These are phyloP conservation scores for Clarireedia paspali DNA, from an alignment of 2,329 filamentous ascomycete species.

Conservation along the genomic window DNA sequence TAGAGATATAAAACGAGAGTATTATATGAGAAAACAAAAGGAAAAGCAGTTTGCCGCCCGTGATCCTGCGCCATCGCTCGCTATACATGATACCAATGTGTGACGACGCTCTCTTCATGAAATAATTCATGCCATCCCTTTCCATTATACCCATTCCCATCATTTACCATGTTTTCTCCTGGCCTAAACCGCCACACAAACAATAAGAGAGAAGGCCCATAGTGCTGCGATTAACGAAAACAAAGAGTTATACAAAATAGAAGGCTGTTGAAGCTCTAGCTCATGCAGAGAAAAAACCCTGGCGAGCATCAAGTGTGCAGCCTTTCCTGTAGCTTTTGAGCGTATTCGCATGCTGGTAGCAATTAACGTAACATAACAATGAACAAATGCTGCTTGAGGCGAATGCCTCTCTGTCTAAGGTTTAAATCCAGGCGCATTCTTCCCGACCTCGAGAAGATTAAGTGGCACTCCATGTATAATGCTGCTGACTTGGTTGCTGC, in stretches of 20 bases:
- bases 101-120: neutral
- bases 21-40: neutral
- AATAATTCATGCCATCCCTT: neutral
- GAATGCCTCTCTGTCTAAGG: neutral
- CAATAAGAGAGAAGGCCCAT: neutral
- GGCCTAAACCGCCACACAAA: neutral
- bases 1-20: neutral
- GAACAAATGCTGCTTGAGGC: too few species aligned
- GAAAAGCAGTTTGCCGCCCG: neutral
- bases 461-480: slow-evolving; percentile 25
- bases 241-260: neutral
- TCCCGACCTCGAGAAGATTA: slow-evolving; percentile 1
- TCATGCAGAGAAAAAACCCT: neutral
- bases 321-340: too few species aligned
- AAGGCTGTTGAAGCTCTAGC: neutral
- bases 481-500: slow-evolving; percentile 13
- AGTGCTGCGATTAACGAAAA: neutral
- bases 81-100: slow-evolving; percentile 1
- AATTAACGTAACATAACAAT: too few species aligned
- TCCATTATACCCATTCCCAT: neutral
- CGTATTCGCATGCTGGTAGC: too few species aligned
- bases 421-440: neutral
- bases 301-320: neutral
- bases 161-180: neutral
- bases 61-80: slow-evolving; percentile 6